Evolutionary conservation across 192 early-diverging fungal species (phyloP).

Genomic region (Chytriomyces confervae): DNA sequence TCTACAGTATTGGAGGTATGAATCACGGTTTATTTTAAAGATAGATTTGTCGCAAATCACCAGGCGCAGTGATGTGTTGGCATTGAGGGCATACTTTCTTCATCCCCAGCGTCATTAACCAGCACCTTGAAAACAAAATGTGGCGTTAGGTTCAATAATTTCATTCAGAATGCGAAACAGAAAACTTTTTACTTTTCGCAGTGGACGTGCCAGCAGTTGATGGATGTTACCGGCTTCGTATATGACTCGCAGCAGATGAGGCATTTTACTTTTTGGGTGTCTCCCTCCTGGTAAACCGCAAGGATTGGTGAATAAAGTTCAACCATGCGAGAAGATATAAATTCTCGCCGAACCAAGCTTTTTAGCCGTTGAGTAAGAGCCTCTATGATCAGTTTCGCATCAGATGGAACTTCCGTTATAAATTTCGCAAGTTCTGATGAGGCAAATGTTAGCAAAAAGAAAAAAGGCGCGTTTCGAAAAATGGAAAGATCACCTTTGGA

Average conservation of each 20-base stretch:
- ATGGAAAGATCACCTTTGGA: constrained; percentile 2
- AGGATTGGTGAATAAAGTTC: no score
- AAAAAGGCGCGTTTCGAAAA: background rate
- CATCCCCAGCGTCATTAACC: constrained; percentile 82
- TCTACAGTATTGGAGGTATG: no score
- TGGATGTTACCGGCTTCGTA: constrained; percentile 72
- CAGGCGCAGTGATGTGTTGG: constrained; percentile 81
- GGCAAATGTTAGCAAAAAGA: background rate
- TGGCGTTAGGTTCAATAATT: constrained; percentile 9
- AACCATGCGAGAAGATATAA: constrained; percentile 8
- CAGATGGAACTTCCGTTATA: constrained; percentile 32
- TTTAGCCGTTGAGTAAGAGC: constrained; percentile 74
- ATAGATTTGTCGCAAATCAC: constrained; percentile 82
- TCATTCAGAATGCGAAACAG: background rate
- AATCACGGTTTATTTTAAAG: constrained; percentile 53
- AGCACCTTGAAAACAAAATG: constrained; percentile 57
- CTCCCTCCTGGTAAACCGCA: constrained; percentile 17
- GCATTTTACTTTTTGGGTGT: constrained; percentile 61
- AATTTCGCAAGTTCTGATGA: constrained; percentile 17
- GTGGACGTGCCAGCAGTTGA: constrained; percentile 92
- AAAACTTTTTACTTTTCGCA: constrained; percentile 67
- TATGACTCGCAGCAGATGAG: constrained; percentile 81
- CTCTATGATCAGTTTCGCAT: constrained; percentile 77
- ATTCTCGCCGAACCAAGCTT: constrained; percentile 54
- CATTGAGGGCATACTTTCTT: constrained; percentile 92